Evolutionary conservation across 495 filamentous ascomycete genomes (phyloP).

Genomic region (Viridothelium virens): DNA sequence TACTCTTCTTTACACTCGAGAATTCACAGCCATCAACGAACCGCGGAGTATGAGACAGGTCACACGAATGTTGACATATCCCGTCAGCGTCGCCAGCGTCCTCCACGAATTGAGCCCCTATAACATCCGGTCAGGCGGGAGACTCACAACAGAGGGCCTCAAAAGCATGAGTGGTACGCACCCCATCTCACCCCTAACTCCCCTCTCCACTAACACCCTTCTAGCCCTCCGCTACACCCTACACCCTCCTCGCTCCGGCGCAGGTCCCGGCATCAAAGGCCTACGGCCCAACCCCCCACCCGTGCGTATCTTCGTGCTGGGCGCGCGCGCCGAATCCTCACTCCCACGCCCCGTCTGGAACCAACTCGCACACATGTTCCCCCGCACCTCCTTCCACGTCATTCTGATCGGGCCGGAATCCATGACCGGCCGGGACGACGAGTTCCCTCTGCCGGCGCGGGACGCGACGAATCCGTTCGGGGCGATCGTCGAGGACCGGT

Average conservation of each 20-base stretch:
- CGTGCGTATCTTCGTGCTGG: conserved; percentile 86
- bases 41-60: conserved; percentile 82
- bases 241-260: conserved; percentile 75
- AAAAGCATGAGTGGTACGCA: conserved; percentile 82
- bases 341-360: conserved; percentile 90
- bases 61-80: conserved; percentile 88
- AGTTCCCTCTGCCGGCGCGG: conserved; percentile 82
- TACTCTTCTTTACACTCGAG: conserved; percentile 81
- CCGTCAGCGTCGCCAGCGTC: conserved; percentile 81
- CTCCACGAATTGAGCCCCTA: conserved; percentile 93
- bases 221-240: conserved; percentile 85
- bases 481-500: conserved; percentile 78
- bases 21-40: conserved; percentile 81
- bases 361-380: conserved; percentile 86
- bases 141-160: conserved; percentile 73
- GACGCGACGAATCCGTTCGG: conserved; percentile 84
- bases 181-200: conserved; percentile 2
- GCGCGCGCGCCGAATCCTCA: conserved; percentile 91
- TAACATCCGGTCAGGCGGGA: conserved; percentile 57
- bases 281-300: conserved; percentile 77
- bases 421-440: conserved; percentile 81
- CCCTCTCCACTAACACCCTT: conserved; percentile 13
- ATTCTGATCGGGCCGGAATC: conserved; percentile 94
- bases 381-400: conserved; percentile 66
- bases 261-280: conserved; percentile 64